Evolutionary conservation across 2,329 filamentous ascomycete genomes (phyloP), one percentile per base, ranked within the genome.

Genomic region (Pseudopyricularia javanii): DNA sequence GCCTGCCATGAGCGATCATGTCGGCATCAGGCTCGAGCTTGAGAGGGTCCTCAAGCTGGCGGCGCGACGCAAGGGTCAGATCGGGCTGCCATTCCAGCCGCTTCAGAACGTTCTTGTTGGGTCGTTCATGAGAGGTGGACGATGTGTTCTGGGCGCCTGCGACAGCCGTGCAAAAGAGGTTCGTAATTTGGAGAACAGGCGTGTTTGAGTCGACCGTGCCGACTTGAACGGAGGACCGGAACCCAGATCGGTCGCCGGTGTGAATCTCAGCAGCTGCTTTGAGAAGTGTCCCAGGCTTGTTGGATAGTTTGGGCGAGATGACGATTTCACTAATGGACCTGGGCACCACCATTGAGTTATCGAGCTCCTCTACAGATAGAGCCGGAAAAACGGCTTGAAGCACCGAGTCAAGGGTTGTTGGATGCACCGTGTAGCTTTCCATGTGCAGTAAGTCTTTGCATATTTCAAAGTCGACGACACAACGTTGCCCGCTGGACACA

Each of bases 351-450:
- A 28, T 26, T 1, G 30, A 12, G 6, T 34, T 22, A 12, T 34
- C 33, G 32, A 20, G 14, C 14, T 26, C 34, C 9, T 22, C 43
- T 3, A 28, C 22, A 1, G 43, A 28, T 7, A 47, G 20, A 22
- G 24, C 22, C 3, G 40, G 12, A 17, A 47, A 54, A 3, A 33
- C 40, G 9, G 53, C 17, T 28, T 47, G 37, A 17, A 54, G 12
- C 15, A 49, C 49, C 14, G 53, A 32, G 40, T 54, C 53, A 7
- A 54, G 40, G 12, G 53, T 54, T 22, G 45, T 54, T 3, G 53
- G 53, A 26, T 54, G 53, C 15, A 51, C 15, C 2, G 15, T 17
- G 11, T 37, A 37, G 1, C 34, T 37, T 17, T 37, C 34, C 34
- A 37, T 1, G 11, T 37, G 15, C 7, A 4, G 15, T 8, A 37